Conservation (phyloP, 768 basidiomycete species). For the Fomitopsis pulvina region DNA sequence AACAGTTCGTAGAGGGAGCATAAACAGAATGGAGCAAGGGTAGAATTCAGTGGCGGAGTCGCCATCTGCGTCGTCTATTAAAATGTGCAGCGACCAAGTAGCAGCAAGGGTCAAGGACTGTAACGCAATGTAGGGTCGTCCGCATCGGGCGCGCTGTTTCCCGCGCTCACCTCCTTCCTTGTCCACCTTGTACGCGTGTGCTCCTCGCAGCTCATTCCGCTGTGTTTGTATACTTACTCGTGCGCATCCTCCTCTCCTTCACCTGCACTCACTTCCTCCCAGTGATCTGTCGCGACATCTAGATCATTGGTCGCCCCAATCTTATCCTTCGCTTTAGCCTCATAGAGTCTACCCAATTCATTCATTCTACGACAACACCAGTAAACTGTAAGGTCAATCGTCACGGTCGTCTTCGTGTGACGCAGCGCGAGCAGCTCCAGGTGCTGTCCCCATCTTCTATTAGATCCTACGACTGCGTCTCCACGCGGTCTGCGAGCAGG, state of each 20-base stretch:
- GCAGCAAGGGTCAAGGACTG: too few relatives aligned
- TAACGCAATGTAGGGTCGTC: too few relatives aligned
- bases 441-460: constrained; percentile 16
- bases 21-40: neutral
- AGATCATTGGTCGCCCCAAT: neutral
- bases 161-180: neutral
- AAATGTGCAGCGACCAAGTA: too few relatives aligned
- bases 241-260: neutral
- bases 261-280: neutral
- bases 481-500: constrained; percentile 10
- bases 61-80: constrained; percentile 2
- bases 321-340: too few relatives aligned
- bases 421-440: constrained; percentile 13
- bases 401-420: neutral
- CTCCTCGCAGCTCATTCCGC: neutral
- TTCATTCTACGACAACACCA: neutral
- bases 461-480: constrained; percentile 26
- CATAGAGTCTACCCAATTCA: constrained; percentile 10
- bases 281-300: neutral
- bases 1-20: neutral
- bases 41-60: neutral
- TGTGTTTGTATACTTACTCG: neutral
- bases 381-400: too few relatives aligned
- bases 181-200: neutral
- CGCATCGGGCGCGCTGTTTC: neutral